Evolutionary conservation across 2,329 filamentous ascomycete species (phyloP).

Genomic region (Paramyrothecium sp.): DNA sequence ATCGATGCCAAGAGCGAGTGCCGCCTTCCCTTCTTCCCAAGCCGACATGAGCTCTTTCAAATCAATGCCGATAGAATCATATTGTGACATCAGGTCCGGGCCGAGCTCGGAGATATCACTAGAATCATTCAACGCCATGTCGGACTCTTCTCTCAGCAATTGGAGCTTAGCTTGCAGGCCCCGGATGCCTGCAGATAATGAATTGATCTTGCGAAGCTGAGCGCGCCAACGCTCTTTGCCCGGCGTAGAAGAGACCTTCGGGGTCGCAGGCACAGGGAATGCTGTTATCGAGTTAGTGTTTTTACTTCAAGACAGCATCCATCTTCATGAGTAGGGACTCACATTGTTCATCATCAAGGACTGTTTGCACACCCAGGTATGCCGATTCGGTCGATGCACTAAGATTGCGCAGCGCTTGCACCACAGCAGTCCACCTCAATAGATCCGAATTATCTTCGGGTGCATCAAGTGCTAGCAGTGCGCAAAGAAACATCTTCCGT

Average conservation of each 20-base stretch:
- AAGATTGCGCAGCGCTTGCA: conserved; percentile 70
- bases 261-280: conserved; percentile 53
- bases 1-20: conserved; percentile 78
- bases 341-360: conserved; percentile 80
- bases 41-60: conserved; percentile 76
- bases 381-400: conserved; percentile 60
- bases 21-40: conserved; percentile 86
- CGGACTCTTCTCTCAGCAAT: conserved; percentile 85
- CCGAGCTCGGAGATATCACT: conserved; percentile 73
- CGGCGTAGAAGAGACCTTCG: conserved; percentile 63
- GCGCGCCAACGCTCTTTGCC: conserved; percentile 81
- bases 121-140: conserved; percentile 72
- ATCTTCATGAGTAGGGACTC: conserved; percentile 23
- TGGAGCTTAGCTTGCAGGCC: conserved; percentile 94
- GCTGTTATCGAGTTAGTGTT: conserved; percentile 30
- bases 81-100: conserved; percentile 78
- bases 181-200: conserved; percentile 84
- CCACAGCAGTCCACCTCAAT: conserved; percentile 72
- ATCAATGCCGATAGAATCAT: conserved; percentile 90
- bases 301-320: conserved; percentile 4
- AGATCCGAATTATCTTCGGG: conserved; percentile 77
- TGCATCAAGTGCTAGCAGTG: conserved; percentile 82
- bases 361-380: conserved; percentile 63
- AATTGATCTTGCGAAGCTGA: conserved; percentile 84
- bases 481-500: conserved; percentile 83